Percentiles rank a stretch among this genome's conserved stretches.
phyloP scores from a whole-genome alignment of 257 asterid species.

The Ehretia macrophylla region DNA sequence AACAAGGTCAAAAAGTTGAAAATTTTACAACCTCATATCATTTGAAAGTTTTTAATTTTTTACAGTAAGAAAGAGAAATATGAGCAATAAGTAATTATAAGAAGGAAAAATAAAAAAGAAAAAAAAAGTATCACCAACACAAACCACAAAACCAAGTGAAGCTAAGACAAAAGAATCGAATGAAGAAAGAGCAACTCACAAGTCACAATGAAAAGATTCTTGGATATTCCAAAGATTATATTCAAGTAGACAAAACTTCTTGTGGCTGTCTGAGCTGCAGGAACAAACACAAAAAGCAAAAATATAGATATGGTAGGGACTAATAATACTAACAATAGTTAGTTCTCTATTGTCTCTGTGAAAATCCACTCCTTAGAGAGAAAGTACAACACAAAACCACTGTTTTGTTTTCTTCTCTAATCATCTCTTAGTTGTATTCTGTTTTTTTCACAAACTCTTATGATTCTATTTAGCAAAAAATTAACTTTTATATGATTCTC shows the following conservation, averaged over 20 bases:
- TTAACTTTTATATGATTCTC: conserved; percentile 41
- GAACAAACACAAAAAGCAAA: conserved; percentile 22
- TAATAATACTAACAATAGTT: conserved; percentile 7
- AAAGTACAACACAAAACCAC: conserved; percentile 8
- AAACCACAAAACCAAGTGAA: conserved; percentile 4
- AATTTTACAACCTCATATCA: conserved; percentile 18
- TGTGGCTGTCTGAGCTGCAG: conserved; percentile 34
- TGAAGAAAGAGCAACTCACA: conserved; percentile 32
- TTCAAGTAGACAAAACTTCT: conserved; percentile 18
- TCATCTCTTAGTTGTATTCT: background rate
- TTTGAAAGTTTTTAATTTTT: conserved; percentile 19
- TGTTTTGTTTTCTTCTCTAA: conserved; percentile 8
- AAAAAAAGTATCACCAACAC: conserved; percentile 19
- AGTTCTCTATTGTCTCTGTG: conserved; percentile 8
- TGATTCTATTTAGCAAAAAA: too few species aligned
- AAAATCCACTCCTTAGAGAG: conserved; percentile 33
- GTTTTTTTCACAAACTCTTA: conserved; percentile 8
- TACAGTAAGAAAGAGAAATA: conserved; percentile 5
- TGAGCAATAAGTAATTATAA: conserved; percentile 8
- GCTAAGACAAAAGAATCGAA: conserved; percentile 18
- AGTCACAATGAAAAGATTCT: conserved; percentile 42
- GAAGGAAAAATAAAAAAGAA: conserved; percentile 9
- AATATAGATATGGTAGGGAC: conserved; percentile 21
- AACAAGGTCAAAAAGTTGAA: conserved; percentile 19
- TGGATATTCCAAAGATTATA: conserved; percentile 54